Base-by-base conservation (phyloP, 192 early-diverging fungal species). In the Rhizophagus clarus region DNA sequence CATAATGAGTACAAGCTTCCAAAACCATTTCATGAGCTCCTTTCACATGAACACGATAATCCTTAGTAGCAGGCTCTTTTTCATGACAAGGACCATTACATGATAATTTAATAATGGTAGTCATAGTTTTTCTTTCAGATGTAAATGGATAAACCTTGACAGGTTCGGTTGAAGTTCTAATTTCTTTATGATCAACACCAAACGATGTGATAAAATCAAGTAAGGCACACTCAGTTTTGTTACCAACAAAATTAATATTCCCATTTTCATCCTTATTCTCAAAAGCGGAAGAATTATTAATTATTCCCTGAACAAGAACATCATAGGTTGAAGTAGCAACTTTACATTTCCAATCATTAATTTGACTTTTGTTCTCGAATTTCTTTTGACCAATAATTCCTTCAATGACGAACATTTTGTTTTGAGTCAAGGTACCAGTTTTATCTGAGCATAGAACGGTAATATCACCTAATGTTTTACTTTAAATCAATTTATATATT, bases 381-480 rank as follows among this genome's bases (percentile, higher is more conserved):
- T n/a, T n/a, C n/a, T n/a, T n/a, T n/a, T n/a, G 85, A 45, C 95
- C 94, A 45, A 98, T 81, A 56, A 90, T 90, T 61, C 96, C 97
- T 12, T 91, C 88, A 40, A 97, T 95, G 20, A 99, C 95, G 3
- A 96, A 94, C 98, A 99, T 99, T 72, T 90, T 88, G 88, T 99
- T 99, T 79, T 97, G 94, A 2, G 98, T 99, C 45, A 99, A 86
- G 9, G 97, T 99, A 26, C 98, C 98, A 0, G 98, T 99, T 84
- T 99, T 99, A 88, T 99, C 98, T 17, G 96, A 96, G 85, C 98
- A 99, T 26, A 99, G 91, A 2, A 97, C 97, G 9, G 97, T 99
- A 12, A 97, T 97, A 81, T 97, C 97, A 70, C 94, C 93, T 97
- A 99, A 98, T 28, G 97, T 98, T 83, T 99, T 97, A 84, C n/a